Evolutionary conservation across 176 grass and related monocot genomes (phyloP), one percentile per base, ranked within the genome.

Genomic region (Carex myosuroides): DNA sequence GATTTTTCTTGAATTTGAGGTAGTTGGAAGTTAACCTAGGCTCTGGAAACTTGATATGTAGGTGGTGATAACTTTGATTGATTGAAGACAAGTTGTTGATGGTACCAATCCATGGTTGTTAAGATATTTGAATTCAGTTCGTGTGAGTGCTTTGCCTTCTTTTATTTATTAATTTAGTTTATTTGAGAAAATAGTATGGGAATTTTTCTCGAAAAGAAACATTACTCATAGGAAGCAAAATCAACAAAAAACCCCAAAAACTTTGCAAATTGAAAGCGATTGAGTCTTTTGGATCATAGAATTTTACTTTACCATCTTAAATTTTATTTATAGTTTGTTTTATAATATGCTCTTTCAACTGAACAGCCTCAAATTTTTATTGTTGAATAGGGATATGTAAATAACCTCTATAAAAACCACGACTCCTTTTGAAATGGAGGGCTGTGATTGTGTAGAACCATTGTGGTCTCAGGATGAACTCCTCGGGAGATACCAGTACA

Each of bases 391-490:
- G 29, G 26, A 67, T 64, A 24, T 67, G 13, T 68, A 57, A 64
- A 71, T 70, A 17, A 58, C 4, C 64, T 68, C 63, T 69, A 13
- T 18, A 81, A 65, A 86, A 64, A 37, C 37, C 57, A n/a, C 50
- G 30, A 33, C 17, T 44, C 20, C 48, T 42, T 72, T 60, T 2
- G 24, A 33, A 46, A 93, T 93, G 89, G 91, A 93, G 53, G 88
- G 86, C 13, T 93, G 91, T 85, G 91, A 93, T 83, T 93, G 91
- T 81, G 86, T 90, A 3, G 91, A 93, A 75, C 91, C 91, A n/a
- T 89, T 86, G 82, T 93, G 88, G 86, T 88, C 91, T 3, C 83
- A 86, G 17, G 91, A 93, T 18, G 91, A 93, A 32, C 88, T 93
- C 52, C 81, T 93, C 18, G 82, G 88, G 54, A 93, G 90, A 64